phyloP scores from a whole-genome alignment of 177 flowering plant species.

The Vitis hybrid region DNA sequence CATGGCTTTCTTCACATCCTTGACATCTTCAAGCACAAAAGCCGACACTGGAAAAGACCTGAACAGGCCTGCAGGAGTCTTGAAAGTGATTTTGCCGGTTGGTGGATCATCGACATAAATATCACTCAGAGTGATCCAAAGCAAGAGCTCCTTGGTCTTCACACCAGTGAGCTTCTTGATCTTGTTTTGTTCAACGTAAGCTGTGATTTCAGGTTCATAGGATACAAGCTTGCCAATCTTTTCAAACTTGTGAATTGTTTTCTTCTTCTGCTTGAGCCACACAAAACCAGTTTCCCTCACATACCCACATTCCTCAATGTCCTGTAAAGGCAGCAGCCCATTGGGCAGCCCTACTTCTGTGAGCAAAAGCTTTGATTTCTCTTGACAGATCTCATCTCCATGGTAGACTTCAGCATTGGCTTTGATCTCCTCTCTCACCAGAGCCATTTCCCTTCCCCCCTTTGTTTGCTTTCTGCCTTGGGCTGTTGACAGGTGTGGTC shows the following conservation, averaged over 20 bases:
- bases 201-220: conserved; percentile 63
- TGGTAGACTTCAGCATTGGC: conserved; percentile 63
- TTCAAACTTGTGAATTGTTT: conserved; percentile 47
- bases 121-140: conserved; percentile 60
- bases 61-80: conserved; percentile 50
- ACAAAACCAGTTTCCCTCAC: conserved; percentile 62
- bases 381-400: conserved; percentile 57
- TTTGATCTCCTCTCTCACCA: conserved; percentile 55
- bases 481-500: not conserved
- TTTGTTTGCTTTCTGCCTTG: not conserved
- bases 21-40: conserved; percentile 39
- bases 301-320: conserved; percentile 63
- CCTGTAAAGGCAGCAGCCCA: conserved; percentile 69
- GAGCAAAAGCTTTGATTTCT: conserved; percentile 47
- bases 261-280: conserved; percentile 80
- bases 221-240: conserved; percentile 48
- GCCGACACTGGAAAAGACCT: conserved; percentile 55
- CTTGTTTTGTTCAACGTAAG: conserved; percentile 42
- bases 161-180: conserved; percentile 79
- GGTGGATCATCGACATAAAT: conserved; percentile 41
- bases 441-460: conserved; percentile 32
- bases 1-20: conserved; percentile 14
- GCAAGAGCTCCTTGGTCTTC: conserved; percentile 66
- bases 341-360: conserved; percentile 55
- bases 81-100: conserved; percentile 57